Evolutionary conservation across 306 rosid species (phyloP), one percentile per base, ranked within the genome.

Genomic region (Trichosanthes cucumerina): DNA sequence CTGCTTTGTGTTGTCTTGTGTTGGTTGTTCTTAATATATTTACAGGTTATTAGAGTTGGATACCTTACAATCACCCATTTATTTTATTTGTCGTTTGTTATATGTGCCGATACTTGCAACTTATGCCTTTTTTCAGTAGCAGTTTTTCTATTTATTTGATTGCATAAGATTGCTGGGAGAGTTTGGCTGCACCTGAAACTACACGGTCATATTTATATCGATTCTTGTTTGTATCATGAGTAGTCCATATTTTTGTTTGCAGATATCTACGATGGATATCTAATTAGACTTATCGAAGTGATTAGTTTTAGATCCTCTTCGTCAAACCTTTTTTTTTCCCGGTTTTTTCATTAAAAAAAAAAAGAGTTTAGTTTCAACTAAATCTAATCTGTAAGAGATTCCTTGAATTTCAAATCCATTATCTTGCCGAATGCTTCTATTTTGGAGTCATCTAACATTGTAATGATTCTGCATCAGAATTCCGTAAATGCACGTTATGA

Each of bases 401-500:
- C 8, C 58, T 26, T 33, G 59, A 44, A 43, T 47, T 44, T 47
- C 19, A 47, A 70, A 44, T 70, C 54, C 23, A 13, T 72, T 26
- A 44, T 72, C 59, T 72, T 28, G 15, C 43, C 16, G 41, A 24
- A 71, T 31, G 15, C 38, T 44, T 38, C 76, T 7, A 49, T 70
- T 46, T 41, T 15, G n/a, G 46, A 46, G 39, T 21, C 39, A 73
- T 81, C 50, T 26, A 13, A 64, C 52, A 43, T 34, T 79, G 11
- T n/a, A 72, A 43, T 73, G 73, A 50, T 85, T 83, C 83, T 86
- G 80, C 50, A 79, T 73, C 96, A 95, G 98, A 92, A 95, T 83
- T 95, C 97, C 9, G 98, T 95, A 81, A 95, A 95, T 80, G 92
- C 92, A 15, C 96, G 97, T 11, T 92, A 87, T 87, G 96, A 95